These are phyloP conservation scores for Chaetomium fimeti DNA, from an alignment of 495 filamentous ascomycete genomes.

Conservation along the genomic window DNA sequence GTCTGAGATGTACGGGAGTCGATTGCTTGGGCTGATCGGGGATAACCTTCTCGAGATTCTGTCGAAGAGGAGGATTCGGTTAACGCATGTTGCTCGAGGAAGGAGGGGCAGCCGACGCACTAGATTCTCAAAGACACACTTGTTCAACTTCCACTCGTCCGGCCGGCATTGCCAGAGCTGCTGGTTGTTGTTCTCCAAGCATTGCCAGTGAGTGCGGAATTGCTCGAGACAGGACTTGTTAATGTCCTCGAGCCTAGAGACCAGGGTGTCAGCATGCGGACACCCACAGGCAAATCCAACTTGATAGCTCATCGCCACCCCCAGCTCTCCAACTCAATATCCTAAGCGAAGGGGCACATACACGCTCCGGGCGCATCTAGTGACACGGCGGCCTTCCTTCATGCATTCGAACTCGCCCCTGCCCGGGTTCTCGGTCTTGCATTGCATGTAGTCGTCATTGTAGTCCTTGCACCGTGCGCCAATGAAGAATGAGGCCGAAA, in stretches of 20 bases:
- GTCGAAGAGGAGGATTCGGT: background rate
- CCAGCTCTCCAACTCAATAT: no score
- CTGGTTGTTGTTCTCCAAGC: constrained; percentile 96
- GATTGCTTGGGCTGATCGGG: constrained; percentile 76
- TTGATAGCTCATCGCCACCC: background rate
- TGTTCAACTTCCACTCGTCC: constrained; percentile 77
- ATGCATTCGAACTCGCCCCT: constrained; percentile 90
- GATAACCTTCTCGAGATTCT: constrained; percentile 90
- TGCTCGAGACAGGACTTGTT: constrained; percentile 89
- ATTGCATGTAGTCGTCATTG: constrained; percentile 99
- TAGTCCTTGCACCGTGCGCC: constrained; percentile 89
- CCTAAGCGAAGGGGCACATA: constrained; percentile 51
- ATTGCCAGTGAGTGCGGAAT: constrained; percentile 92
- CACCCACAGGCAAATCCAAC: background rate
- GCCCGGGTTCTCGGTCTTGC: constrained; percentile 87
- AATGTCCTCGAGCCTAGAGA: constrained; percentile 81
- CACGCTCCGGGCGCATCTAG: constrained; percentile 93
- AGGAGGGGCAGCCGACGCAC: constrained; percentile 54
- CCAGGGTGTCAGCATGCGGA: constrained; percentile 5
- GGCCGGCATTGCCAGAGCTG: constrained; percentile 88
- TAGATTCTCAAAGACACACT: constrained; percentile 92
- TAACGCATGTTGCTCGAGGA: background rate
- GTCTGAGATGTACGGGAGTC: constrained; percentile 78
- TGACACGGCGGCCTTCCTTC: constrained; percentile 94
- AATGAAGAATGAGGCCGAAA: constrained; percentile 95